Base-by-base conservation (phyloP, 306 rosid species). In the Urtica urens region DNA sequence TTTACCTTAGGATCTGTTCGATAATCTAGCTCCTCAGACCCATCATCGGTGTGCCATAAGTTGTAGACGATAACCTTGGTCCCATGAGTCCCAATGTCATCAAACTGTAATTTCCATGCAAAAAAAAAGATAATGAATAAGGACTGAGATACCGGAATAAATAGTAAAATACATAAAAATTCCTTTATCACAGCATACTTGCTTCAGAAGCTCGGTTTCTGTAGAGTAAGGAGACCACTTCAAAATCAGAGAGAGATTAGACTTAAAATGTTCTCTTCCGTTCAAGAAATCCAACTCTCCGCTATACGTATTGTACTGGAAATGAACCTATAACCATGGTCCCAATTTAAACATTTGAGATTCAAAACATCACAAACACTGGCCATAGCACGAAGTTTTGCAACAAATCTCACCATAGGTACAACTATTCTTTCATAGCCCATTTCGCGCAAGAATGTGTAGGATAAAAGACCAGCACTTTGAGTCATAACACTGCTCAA, bases 401-500 rank as follows among this genome's bases (percentile, higher is more conserved):
- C 40, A 75, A 61, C 46, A 56, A 49, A 57, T 66, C 88, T 63
- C 78, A 90, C 99, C 95, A 81, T 84, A 26, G 95, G 99, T 27
- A 90, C 99, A 48, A 81, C 78, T 59, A 90, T 90, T 75, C 94
- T 77, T 72, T 90, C 88, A 58, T 68, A 78, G 46, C 67, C 77
- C 46, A 77, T 59, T 51, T 14, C 78, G 25, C 46, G 66, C 84
- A 90, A 75, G 71, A 74, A 90, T 19, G 99, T 77, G 46, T 79
- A 85, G 14, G 99, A 90, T 21, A 90, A 85, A 72, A 90, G 95
- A 70, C 99, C 95, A 55, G 85, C 75, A 71, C 94, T 84, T 72
- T 79, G 94, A 58, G 92, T 90, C 77, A 64, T 48, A 61, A 63
- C 60, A 80, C 99, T 90, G 78, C 46, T 59, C 66, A 68, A n/a